These are phyloP conservation scores for Acanthamoeba castellanii DNA, from an alignment of 208 protist species.

Conservation along the genomic window DNA sequence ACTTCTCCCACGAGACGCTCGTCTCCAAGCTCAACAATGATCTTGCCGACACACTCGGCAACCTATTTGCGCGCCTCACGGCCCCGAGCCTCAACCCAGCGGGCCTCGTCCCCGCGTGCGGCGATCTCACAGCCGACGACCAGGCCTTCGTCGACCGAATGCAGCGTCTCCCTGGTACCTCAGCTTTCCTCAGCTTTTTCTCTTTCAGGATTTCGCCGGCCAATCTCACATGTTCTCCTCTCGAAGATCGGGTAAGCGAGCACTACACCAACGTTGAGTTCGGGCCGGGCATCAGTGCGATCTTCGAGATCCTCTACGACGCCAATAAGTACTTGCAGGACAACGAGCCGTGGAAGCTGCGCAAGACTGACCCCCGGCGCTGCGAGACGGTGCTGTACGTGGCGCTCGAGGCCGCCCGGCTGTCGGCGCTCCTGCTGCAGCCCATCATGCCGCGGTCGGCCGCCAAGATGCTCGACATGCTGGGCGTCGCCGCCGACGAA, in stretches of 20 bases:
- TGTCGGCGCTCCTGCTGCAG: constrained; percentile 91
- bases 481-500: constrained; percentile 90
- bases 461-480: constrained; percentile 91
- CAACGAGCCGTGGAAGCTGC: constrained; percentile 94
- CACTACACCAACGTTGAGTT: constrained; percentile 89
- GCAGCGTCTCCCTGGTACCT: not conserved
- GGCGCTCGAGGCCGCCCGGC: constrained; percentile 93
- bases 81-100: constrained; percentile 59
- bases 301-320: constrained; percentile 92
- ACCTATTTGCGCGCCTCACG: constrained; percentile 75
- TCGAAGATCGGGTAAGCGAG: not conserved
- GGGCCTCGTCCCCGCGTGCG: not conserved
- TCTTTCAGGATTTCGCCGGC: not conserved
- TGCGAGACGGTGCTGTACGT: constrained; percentile 94
- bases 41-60: constrained; percentile 94
- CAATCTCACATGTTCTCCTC: not conserved
- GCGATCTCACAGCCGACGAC: not conserved
- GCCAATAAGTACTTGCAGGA: constrained; percentile 94
- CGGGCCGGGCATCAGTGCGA: constrained; percentile 91
- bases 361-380: constrained; percentile 90
- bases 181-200: no score
- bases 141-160: not conserved
- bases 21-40: constrained; percentile 93
- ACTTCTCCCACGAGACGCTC: constrained; percentile 95
- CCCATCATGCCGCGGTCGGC: constrained; percentile 93